Evolutionary conservation across 2,329 filamentous ascomycete species (phyloP).

Genomic region (Parastagonospora nodorum): DNA sequence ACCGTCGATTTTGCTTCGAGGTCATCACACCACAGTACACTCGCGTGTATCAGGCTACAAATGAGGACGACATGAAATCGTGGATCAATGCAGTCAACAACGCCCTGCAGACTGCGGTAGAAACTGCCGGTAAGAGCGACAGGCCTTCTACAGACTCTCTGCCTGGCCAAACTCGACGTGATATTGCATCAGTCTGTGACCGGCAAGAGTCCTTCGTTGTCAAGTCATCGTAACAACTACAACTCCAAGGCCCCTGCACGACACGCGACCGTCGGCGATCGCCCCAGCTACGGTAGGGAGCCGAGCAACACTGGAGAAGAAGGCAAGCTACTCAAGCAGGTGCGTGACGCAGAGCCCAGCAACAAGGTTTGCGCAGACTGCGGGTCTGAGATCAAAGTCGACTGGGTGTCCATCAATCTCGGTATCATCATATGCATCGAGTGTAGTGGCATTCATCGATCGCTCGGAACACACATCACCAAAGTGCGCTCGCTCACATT

Average conservation of each 20-base stretch:
- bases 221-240: slow-evolving; percentile 58
- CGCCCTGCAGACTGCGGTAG: slow-evolving; percentile 92
- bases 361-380: slow-evolving; percentile 96
- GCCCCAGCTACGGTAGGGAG: slow-evolving; percentile 72
- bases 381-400: slow-evolving; percentile 86
- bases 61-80: slow-evolving; percentile 95
- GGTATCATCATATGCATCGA: slow-evolving; percentile 97
- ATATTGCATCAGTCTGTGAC: slow-evolving; percentile 93
- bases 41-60: slow-evolving; percentile 95
- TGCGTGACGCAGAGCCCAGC: slow-evolving; percentile 88
- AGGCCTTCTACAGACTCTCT: slow-evolving; percentile 58
- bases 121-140: slow-evolving; percentile 68
- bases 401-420: slow-evolving; percentile 98
- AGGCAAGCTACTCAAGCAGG: slow-evolving; percentile 81
- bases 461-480: slow-evolving; percentile 94
- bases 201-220: slow-evolving; percentile 82
- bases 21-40: slow-evolving; percentile 97
- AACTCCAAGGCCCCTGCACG: slow-evolving; percentile 70
- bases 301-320: slow-evolving; percentile 75
- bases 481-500: slow-evolving; percentile 95
- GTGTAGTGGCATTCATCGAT: slow-evolving; percentile 96
- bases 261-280: slow-evolving; percentile 88
- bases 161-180: slow-evolving; percentile 68
- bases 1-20: slow-evolving; percentile 96
- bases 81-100: slow-evolving; percentile 99